Evolutionary conservation across 495 filamentous ascomycete genomes (phyloP), one percentile per base, ranked within the genome.

Genomic region (Podospora pseudocomata): DNA sequence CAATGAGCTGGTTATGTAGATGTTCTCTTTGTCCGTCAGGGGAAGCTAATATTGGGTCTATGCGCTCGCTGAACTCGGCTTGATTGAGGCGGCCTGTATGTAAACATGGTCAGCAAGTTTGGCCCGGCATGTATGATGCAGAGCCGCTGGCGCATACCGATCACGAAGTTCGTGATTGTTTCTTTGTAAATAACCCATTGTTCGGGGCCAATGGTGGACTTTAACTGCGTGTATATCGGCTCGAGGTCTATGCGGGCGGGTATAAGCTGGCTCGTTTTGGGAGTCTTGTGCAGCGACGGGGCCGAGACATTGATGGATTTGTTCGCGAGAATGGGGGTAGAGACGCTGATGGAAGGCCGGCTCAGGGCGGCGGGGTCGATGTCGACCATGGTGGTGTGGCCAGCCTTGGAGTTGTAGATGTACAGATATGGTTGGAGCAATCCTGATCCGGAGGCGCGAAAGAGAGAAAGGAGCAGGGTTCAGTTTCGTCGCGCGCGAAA

Each of bases 121-220:
- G 28, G 59, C 60, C 49, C 18, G 44, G 13, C 23, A 65, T 49
- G 13, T 49, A 13, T 6, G 9, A 49, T 49, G 9, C 7, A 49
- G 39, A 49, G 15, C 5, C 39, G 15, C 39, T 11, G n/a, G 66
- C 32, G 71, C 74, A 65, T 61, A 84, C 94, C 94, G 73, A 94
- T 80, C 39, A 97, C 76, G 77, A 97, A 98, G 19, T 88, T 82
- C 65, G 88, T 87, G 23, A 91, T 87, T 30, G 92, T 78, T 70
- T 94, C 90, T 79, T 96, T 97, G 78, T 99, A 99, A 68, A 85
- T 85, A 57, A 84, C 82, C 95, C 95, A 99, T 77, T 92, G 85
- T 76, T 97, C 94, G 59, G 88, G 85, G 34, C 82, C 80, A 77
- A 98, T 89, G 55, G 85, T 87, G 56, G 84, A 80, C 76, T 97